A percentile compares a stretch with the other conserved stretches of the same genome.
Conservation (phyloP, 225 moss, liverwort and hornwort genomes). For the Polytrichum commune region DNA sequence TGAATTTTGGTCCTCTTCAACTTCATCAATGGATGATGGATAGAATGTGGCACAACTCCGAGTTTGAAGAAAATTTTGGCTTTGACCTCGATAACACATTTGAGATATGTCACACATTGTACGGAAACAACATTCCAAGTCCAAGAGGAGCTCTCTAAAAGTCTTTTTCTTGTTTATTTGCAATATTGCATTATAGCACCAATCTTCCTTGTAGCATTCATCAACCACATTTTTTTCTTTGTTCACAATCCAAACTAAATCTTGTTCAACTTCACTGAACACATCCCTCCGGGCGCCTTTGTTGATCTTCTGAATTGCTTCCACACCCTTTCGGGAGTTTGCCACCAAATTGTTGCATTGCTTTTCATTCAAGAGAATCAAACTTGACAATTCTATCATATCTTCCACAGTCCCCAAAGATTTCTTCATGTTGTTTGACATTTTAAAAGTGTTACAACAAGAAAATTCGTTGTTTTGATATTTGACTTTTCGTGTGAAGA, state of each 20-base stretch:
- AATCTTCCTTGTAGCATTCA: conserved; percentile 3
- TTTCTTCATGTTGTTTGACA: neutral
- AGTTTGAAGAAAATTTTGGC: neutral
- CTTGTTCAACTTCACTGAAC: neutral
- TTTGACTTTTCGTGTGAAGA: neutral
- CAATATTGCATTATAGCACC: neutral
- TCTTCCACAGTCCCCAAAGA: neutral
- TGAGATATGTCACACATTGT: neutral
- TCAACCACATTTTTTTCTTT: neutral
- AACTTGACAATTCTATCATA: neutral
- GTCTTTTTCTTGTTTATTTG: conserved; percentile 4
- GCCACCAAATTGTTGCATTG: neutral
- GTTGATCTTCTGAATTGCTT: neutral
- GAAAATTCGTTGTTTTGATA: neutral
- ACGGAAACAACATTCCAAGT: conserved; percentile 4
- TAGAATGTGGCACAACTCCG: neutral
- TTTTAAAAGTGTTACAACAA: neutral
- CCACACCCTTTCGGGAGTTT: neutral
- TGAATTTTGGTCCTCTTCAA: neutral
- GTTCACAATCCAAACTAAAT: neutral
- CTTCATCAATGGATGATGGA: neutral
- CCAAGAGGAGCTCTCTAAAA: conserved; percentile 6
- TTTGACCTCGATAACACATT: neutral
- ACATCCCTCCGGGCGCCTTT: neutral
- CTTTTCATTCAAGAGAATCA: neutral